A percentile compares a stretch with the other conserved stretches of the same genome.
These are phyloP conservation scores for Ochromonas danica DNA, from an alignment of 108 stramenopile species.

Conservation along the genomic window DNA sequence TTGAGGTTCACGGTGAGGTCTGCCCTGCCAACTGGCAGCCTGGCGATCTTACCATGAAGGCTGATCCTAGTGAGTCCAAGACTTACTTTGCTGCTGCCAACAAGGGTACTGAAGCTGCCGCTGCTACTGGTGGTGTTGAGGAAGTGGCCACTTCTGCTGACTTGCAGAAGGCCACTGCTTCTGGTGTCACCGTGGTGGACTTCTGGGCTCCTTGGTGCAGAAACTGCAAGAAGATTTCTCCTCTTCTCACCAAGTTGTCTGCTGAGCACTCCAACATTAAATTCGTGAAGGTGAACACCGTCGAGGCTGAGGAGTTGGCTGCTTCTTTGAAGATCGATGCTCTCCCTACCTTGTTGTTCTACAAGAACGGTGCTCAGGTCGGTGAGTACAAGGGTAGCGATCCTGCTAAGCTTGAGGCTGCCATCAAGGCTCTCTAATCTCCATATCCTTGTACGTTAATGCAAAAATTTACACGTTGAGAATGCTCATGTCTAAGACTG, in stretches of 20 bases:
- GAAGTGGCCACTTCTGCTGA: background rate
- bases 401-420: constrained; percentile 41
- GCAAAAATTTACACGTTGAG: too few relatives aligned
- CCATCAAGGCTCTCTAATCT: constrained; percentile 8
- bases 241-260: constrained; percentile 33
- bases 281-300: constrained; percentile 47
- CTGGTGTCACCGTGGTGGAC: constrained; percentile 42
- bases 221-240: constrained; percentile 53
- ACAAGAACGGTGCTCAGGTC: constrained; percentile 46
- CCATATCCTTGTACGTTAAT: too few relatives aligned
- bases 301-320: constrained; percentile 49
- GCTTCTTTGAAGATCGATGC: constrained; percentile 50
- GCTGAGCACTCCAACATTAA: constrained; percentile 4
- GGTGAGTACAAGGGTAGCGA: constrained; percentile 48
- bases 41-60: constrained; percentile 57
- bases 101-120: constrained; percentile 9
- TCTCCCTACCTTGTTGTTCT: constrained; percentile 54
- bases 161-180: background rate
- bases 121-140: background rate
- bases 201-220: constrained; percentile 54
- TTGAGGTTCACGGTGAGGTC: constrained; percentile 58
- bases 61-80: constrained; percentile 49
- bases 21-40: constrained; percentile 61
- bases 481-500: too few relatives aligned
- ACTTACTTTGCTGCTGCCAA: constrained; percentile 49